These are phyloP conservation scores for Pelagophyceae sp. DNA, from an alignment of 352 stramenopile species.

Conservation along the genomic window DNA sequence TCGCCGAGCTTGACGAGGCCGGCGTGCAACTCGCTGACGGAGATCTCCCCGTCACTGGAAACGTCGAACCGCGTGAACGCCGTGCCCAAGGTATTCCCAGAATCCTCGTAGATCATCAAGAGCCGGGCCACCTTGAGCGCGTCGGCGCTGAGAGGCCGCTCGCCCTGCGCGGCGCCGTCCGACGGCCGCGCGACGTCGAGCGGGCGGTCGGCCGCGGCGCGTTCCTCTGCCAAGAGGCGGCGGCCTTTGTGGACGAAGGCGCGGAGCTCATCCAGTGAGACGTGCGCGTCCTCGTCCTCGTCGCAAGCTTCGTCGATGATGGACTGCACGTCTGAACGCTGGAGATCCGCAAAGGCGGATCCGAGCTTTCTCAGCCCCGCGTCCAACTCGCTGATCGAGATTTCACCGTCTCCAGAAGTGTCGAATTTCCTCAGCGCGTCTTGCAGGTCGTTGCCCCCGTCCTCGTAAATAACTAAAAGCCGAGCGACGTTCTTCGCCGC, in stretches of 20 bases:
- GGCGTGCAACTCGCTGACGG: not conserved
- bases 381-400: not conserved
- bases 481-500: not conserved
- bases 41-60: not conserved
- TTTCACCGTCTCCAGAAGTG: not conserved
- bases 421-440: not conserved
- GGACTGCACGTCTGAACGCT: not conserved
- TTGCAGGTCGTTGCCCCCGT: not conserved
- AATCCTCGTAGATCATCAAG: slow-evolving; percentile 11
- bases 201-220: too few species aligned
- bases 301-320: not conserved
- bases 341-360: not conserved
- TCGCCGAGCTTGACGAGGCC: not conserved
- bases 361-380: not conserved
- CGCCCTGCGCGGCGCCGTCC: not conserved
- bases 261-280: not conserved
- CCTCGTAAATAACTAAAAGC: not conserved
- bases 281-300: not conserved
- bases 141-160: not conserved
- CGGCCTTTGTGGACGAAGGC: not conserved
- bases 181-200: not conserved
- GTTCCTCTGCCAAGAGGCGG: not conserved
- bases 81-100: not conserved
- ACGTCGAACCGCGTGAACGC: not conserved
- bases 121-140: not conserved